These are phyloP conservation scores for Podospora appendiculata DNA, from an alignment of 495 filamentous ascomycete species.

Conservation along the genomic window DNA sequence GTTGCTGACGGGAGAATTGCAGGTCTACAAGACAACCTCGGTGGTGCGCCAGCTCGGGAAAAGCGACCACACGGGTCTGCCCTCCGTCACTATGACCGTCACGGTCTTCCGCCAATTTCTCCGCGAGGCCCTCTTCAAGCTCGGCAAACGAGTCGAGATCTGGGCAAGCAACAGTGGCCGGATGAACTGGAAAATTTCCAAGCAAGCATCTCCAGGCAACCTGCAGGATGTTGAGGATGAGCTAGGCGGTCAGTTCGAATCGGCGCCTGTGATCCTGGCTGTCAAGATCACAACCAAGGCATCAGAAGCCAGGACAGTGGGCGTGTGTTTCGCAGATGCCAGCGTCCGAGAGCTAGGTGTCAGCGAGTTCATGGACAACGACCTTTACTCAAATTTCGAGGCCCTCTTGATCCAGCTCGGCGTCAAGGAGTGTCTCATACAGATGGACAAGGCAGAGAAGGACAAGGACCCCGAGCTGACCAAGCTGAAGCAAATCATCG, in stretches of 20 bases:
- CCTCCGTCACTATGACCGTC: slow-evolving; percentile 87
- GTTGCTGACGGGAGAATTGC: neutral
- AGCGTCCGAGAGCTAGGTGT: slow-evolving; percentile 93
- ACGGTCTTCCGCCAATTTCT: slow-evolving; percentile 96
- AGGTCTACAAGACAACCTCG: slow-evolving; percentile 96
- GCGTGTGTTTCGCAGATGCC: slow-evolving; percentile 97
- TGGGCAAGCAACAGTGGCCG: slow-evolving; percentile 66
- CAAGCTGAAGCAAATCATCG: slow-evolving; percentile 81
- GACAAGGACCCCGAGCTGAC: slow-evolving; percentile 82
- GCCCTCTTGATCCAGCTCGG: slow-evolving; percentile 92
- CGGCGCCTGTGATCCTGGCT: slow-evolving; percentile 86
- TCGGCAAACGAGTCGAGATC: slow-evolving; percentile 87
- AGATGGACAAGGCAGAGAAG: slow-evolving; percentile 56
- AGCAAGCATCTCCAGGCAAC: slow-evolving; percentile 92
- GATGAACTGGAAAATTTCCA: slow-evolving; percentile 83
- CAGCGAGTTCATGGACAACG: slow-evolving; percentile 96
- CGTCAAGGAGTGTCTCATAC: slow-evolving; percentile 86
- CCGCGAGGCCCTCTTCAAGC: slow-evolving; percentile 82
- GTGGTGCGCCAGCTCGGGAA: slow-evolving; percentile 84
- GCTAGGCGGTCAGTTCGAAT: slow-evolving; percentile 77
- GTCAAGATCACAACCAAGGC: slow-evolving; percentile 89
- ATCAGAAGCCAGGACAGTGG: slow-evolving; percentile 75
- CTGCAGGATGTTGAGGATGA: slow-evolving; percentile 97
- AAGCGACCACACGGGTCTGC: slow-evolving; percentile 70
- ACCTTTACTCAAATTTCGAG: slow-evolving; percentile 97